Evolutionary conservation across 495 filamentous ascomycete genomes (phyloP).

Genomic region (Thermothielavioides terrestris): DNA sequence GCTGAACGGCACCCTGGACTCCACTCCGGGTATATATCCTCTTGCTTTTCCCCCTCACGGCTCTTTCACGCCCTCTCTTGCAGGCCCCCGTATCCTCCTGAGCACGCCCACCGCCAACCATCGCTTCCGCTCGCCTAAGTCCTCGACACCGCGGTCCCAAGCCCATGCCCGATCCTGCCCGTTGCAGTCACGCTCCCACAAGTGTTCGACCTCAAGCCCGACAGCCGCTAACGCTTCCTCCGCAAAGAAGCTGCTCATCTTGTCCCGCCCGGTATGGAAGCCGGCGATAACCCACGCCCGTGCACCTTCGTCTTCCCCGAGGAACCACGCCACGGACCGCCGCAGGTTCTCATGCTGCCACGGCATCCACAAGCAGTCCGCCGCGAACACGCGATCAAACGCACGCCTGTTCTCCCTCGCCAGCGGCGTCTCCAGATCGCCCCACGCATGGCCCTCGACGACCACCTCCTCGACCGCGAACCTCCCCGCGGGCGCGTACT

Average conservation of each 20-base stretch:
- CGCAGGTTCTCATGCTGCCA: slow-evolving; percentile 65
- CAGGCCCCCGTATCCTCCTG: slow-evolving; percentile 12
- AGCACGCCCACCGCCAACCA: slow-evolving; percentile 73
- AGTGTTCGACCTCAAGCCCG: slow-evolving; percentile 59
- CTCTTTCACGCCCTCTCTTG: neutral
- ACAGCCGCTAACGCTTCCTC: slow-evolving; percentile 40
- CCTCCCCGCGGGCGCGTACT: slow-evolving; percentile 15
- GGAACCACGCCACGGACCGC: slow-evolving; percentile 62
- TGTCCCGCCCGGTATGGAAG: slow-evolving; percentile 75
- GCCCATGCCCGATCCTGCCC: slow-evolving; percentile 60
- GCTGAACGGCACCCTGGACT: neutral
- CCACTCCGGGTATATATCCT: neutral
- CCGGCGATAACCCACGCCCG: slow-evolving; percentile 62
- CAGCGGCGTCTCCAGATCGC: slow-evolving; percentile 48
- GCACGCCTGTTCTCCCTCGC: slow-evolving; percentile 38
- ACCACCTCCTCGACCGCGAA: slow-evolving; percentile 19
- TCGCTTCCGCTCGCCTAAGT: slow-evolving; percentile 55
- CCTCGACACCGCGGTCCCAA: slow-evolving; percentile 53
- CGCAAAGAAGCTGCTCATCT: slow-evolving; percentile 65
- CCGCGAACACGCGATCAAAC: slow-evolving; percentile 65
- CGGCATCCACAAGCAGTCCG: slow-evolving; percentile 84
- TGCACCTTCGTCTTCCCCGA: slow-evolving; percentile 41
- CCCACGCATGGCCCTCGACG: slow-evolving; percentile 69
- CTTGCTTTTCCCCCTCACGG: neutral
- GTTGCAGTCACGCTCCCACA: slow-evolving; percentile 68